Evolutionary conservation across 805 yeast genomes (phyloP).

Genomic region (Starmerella apicola): DNA sequence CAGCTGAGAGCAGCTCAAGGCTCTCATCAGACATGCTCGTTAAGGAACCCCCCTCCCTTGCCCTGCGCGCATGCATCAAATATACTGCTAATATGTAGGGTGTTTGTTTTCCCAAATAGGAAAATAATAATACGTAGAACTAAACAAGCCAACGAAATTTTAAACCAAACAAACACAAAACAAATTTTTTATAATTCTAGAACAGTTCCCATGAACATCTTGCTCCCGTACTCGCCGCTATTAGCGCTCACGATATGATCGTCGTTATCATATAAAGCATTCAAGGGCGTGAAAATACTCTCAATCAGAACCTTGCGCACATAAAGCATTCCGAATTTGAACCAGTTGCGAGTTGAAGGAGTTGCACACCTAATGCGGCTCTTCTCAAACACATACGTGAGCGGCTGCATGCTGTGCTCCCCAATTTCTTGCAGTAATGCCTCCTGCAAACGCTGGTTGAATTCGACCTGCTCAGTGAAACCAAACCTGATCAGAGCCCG

Average conservation of each 20-base stretch:
- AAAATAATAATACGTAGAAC: too few species aligned
- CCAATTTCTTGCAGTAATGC: constrained; percentile 1
- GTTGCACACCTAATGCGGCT: constrained; percentile 2
- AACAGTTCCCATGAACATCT: constrained; percentile 10
- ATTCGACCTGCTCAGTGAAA: constrained; percentile 25
- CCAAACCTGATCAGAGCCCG: constrained; percentile 40
- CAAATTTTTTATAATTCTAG: constrained; percentile 1
- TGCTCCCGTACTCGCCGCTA: not conserved
- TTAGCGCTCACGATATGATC: constrained; percentile 5
- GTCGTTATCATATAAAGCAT: constrained; percentile 11
- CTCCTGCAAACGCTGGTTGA: not conserved
- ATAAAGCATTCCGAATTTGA: not conserved
- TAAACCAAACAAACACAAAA: not conserved
- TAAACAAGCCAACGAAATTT: too few species aligned
- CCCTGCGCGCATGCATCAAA: too few species aligned
- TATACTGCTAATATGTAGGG: too few species aligned
- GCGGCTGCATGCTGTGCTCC: not conserved
- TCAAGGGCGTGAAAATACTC: constrained; percentile 9
- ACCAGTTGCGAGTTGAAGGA: constrained; percentile 2
- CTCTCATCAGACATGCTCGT: not conserved
- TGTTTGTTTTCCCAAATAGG: too few species aligned
- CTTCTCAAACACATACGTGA: constrained; percentile 13
- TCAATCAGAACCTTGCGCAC: constrained; percentile 7
- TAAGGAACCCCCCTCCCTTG: too few species aligned
- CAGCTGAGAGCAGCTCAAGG: constrained; percentile 12